Evolutionary conservation across 2,329 filamentous ascomycete genomes (phyloP), one percentile per base, ranked within the genome.

Genomic region (Diaporthe eres): DNA sequence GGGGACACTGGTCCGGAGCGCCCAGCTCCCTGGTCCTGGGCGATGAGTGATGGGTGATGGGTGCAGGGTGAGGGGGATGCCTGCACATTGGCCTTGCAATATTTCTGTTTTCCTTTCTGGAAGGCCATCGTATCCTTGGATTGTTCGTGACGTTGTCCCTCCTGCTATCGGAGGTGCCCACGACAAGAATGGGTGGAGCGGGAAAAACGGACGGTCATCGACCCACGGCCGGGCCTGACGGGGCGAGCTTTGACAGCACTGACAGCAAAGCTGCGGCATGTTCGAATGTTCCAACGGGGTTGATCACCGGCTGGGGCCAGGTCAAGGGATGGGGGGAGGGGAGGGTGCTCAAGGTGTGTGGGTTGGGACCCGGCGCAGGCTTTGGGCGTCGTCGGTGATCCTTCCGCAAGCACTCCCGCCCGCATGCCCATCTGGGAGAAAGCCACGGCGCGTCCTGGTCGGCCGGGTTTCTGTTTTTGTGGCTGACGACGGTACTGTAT

Each of bases 191-290:
- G 12, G 31, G 44, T 72, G 71, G 71, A 63, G 57, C 60, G 57
- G 37, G 47, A 55, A 39, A 53, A 55, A 42, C 58, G 58, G 37
- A 28, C 42, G 57, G 42, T 42, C 31, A 72, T 72, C 70, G 70
- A 60, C 70, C 70, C 70, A 72, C 34, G 42, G 57, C 47, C 34
- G 65, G 65, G 47, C 63, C 2, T 53, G 63, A 68, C 63, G 44
- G 47, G 31, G 47, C 44, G 47, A 44, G 71, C 71, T 72, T 72
- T 63, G 71, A 72, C 71, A 72, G 57, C 31, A 53, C 55, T 72
- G 71, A 63, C 55, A 53, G 31, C 57, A 63, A 55, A 70, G 47
- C 65, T 55, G 65, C 49, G 47, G 57, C 71, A 55, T 19, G 71
- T 53, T 55, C n/a, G 28, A 65, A 72, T 55, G n/a, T 51, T 51